Evolutionary conservation across 139 green algal genomes (phyloP).

Genomic region (Coelastrella sp.): DNA sequence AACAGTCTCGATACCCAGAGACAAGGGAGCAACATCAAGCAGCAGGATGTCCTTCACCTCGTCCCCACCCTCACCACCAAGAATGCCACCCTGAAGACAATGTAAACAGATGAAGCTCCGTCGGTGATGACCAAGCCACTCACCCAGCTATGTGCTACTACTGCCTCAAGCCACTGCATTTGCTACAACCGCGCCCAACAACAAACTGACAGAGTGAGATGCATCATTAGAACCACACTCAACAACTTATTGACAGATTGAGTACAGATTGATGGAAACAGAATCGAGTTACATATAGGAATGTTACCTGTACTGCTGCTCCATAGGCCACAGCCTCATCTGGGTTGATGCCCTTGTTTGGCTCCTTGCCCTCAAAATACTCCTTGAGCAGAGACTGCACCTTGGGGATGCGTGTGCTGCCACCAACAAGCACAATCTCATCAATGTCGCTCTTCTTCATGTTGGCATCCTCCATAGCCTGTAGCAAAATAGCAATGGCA

Average conservation of each 20-base stretch:
- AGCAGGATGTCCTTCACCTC: slow-evolving; percentile 87
- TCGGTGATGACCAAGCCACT: background rate
- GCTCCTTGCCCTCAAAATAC: slow-evolving; percentile 94
- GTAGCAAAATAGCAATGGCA: background rate
- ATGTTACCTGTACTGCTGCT: slow-evolving; percentile 93
- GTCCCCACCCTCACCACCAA: slow-evolving; percentile 57
- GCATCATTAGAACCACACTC: too few species aligned
- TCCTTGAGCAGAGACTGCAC: slow-evolving; percentile 91
- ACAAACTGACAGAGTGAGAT: too few species aligned
- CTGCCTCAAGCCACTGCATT: background rate
- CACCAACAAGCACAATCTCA: slow-evolving; percentile 97
- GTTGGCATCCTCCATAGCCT: slow-evolving; percentile 95
- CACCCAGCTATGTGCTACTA: background rate
- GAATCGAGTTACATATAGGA: too few species aligned
- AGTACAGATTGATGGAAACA: too few species aligned
- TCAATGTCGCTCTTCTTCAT: slow-evolving; percentile 92
- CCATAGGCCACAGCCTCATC: slow-evolving; percentile 95
- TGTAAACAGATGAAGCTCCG: background rate
- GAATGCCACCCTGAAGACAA: slow-evolving; percentile 50
- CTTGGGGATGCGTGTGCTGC: slow-evolving; percentile 96
- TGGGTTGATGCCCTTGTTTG: slow-evolving; percentile 96
- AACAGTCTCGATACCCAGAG: slow-evolving; percentile 93
- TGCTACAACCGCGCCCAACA: background rate
- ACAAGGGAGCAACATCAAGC: slow-evolving; percentile 90
- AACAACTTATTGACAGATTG: too few species aligned